These are phyloP conservation scores for Leccinum subgranulosum DNA, from an alignment of 768 basidiomycete species.

Conservation along the genomic window DNA sequence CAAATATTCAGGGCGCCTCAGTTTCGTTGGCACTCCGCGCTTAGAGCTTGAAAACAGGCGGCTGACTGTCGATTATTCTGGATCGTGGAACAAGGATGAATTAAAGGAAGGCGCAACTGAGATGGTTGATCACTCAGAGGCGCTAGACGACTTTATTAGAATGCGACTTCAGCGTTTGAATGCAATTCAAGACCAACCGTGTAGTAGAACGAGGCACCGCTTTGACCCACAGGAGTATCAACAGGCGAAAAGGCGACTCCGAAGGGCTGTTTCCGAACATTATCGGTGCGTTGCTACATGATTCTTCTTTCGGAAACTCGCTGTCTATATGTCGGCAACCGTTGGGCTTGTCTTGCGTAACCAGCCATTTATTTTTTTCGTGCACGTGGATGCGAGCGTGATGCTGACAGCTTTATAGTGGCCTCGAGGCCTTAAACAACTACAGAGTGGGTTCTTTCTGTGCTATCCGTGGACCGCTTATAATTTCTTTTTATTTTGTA, in stretches of 20 bases:
- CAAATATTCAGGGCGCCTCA: not conserved
- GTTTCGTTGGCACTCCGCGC: not conserved
- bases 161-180: not conserved
- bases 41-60: not conserved
- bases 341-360: not conserved
- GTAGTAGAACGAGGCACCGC: not conserved
- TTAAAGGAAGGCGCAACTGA: not conserved
- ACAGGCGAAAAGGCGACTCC: constrained; percentile 80
- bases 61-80: not conserved
- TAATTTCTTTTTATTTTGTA: not conserved
- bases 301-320: not conserved
- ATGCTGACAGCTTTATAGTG: constrained; percentile 40
- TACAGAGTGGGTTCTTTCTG: constrained; percentile 59
- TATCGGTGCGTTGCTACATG: constrained; percentile 53
- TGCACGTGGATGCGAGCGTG: not conserved
- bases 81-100: not conserved
- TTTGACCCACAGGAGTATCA: constrained; percentile 77
- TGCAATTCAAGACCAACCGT: not conserved
- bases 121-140: not conserved
- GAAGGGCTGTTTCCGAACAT: constrained; percentile 78
- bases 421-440: constrained; percentile 80
- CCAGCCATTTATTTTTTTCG: not conserved
- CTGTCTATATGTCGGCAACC: not conserved
- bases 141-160: not conserved
- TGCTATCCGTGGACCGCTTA: not conserved